Evolutionary conservation across 2,329 filamentous ascomycete species (phyloP).

Genomic region (Didymella sp.): DNA sequence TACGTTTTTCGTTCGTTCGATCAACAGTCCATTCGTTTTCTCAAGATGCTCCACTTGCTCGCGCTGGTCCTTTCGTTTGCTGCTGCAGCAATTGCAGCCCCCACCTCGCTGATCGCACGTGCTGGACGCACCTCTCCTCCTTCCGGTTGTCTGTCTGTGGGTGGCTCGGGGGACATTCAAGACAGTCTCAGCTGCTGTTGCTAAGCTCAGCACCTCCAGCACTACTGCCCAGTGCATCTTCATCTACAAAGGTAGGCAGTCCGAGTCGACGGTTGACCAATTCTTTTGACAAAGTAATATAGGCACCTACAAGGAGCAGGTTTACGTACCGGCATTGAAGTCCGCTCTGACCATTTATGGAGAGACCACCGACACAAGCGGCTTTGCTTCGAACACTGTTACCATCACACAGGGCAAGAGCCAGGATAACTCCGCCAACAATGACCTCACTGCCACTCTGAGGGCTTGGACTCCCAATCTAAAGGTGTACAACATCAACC

Average conservation of each 20-base stretch:
- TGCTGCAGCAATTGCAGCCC: conserved; percentile 31
- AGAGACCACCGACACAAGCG: conserved; percentile 59
- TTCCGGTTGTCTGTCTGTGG: conserved; percentile 60
- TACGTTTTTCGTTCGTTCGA: background rate
- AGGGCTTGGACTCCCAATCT: conserved; percentile 59
- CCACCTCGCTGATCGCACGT: conserved; percentile 26
- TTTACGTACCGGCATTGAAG: conserved; percentile 58
- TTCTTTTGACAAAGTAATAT: background rate
- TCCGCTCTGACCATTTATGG: conserved; percentile 65
- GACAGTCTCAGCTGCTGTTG: conserved; percentile 64
- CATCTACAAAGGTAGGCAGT: conserved; percentile 56
- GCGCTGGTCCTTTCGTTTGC: conserved; percentile 32
- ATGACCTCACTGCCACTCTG: conserved; percentile 63
- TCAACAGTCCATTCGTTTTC: conserved; percentile 3
- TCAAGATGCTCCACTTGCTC: conserved; percentile 28
- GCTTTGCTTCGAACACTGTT: conserved; percentile 64
- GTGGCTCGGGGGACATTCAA: conserved; percentile 53
- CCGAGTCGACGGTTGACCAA: too few species aligned
- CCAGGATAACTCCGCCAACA: conserved; percentile 57
- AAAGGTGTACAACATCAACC: conserved; percentile 69
- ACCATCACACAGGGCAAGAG: conserved; percentile 59
- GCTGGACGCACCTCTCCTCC: conserved; percentile 56
- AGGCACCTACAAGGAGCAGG: conserved; percentile 67
- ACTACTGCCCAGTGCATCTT: conserved; percentile 66
- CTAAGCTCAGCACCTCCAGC: conserved; percentile 62